phyloP scores from a whole-genome alignment of 2,329 filamentous ascomycete species.

The Diaporthe sp. region DNA sequence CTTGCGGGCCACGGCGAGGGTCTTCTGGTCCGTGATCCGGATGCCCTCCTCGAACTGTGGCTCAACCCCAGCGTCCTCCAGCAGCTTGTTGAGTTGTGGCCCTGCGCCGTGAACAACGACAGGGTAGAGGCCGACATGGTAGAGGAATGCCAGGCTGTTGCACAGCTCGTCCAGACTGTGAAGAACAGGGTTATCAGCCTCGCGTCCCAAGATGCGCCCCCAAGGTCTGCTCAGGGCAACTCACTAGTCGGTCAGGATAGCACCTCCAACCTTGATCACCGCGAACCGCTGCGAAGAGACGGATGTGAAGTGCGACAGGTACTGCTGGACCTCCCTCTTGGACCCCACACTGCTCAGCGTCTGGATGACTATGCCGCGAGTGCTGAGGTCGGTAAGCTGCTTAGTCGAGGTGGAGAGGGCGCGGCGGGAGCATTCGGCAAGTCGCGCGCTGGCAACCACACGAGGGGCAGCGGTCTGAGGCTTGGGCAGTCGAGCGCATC shows the following conservation, averaged over 20 bases:
- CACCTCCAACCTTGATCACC: constrained; percentile 97
- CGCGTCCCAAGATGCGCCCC: neutral
- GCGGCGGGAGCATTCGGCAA: constrained; percentile 45
- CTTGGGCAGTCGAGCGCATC: constrained; percentile 51
- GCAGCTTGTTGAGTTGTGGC: constrained; percentile 92
- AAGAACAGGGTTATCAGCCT: constrained; percentile 20
- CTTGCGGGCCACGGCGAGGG: constrained; percentile 88
- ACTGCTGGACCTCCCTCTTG: constrained; percentile 96
- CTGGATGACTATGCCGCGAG: constrained; percentile 87
- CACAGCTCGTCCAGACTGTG: constrained; percentile 83
- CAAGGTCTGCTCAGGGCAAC: neutral
- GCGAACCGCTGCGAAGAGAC: constrained; percentile 97
- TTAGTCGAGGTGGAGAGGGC: constrained; percentile 52
- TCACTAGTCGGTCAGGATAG: constrained; percentile 89
- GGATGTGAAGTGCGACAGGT: constrained; percentile 96
- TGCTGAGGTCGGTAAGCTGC: constrained; percentile 67
- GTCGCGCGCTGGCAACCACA: constrained; percentile 42
- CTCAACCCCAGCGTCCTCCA: constrained; percentile 92
- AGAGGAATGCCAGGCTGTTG: constrained; percentile 89
- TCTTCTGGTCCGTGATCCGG: constrained; percentile 95
- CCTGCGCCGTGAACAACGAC: constrained; percentile 96
- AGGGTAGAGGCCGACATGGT: constrained; percentile 94
- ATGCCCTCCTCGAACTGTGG: constrained; percentile 98
- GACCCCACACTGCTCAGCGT: constrained; percentile 96
- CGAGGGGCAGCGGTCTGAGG: constrained; percentile 30